Conservation (phyloP, 192 early-diverging fungal species). For the Umbelopsis sp. region DNA sequence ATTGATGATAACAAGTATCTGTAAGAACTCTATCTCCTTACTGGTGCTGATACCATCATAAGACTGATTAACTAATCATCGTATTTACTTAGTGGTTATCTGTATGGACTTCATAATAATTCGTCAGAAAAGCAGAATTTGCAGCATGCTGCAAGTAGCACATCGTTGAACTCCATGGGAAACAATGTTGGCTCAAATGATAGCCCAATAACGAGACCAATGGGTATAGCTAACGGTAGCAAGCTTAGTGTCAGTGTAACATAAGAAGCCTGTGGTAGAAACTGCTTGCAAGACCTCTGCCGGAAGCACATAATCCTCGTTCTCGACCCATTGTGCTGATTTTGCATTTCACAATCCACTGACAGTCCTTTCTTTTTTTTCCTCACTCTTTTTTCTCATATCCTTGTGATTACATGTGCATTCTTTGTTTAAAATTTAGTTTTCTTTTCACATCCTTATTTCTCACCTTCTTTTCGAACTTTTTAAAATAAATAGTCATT, state of each 20-base stretch:
- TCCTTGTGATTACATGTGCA: too few relatives aligned
- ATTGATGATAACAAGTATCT: slow-evolving; percentile 95
- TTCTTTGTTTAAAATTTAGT: too few relatives aligned
- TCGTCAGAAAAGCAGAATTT: slow-evolving; percentile 12
- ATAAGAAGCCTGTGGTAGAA: not conserved
- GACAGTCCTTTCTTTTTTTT: too few relatives aligned
- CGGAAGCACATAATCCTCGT: too few relatives aligned
- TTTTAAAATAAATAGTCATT: too few relatives aligned
- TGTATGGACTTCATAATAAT: slow-evolving; percentile 49
- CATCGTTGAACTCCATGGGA: slow-evolving; percentile 15
- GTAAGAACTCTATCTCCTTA: slow-evolving; percentile 38
- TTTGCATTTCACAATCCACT: too few relatives aligned
- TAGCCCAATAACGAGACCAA: slow-evolving; percentile 18
- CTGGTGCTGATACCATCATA: not conserved
- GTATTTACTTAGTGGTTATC: slow-evolving; percentile 46
- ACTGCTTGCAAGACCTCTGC: too few relatives aligned
- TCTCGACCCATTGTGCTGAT: too few relatives aligned
- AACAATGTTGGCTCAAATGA: not conserved
- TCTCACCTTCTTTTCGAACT: too few relatives aligned
- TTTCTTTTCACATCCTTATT: too few relatives aligned
- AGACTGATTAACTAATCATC: slow-evolving; percentile 6
- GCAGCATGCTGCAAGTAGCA: slow-evolving; percentile 5
- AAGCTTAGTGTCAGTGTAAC: slow-evolving; percentile 9
- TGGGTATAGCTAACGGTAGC: slow-evolving; percentile 5
- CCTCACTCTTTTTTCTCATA: too few relatives aligned